phyloP scores from a whole-genome alignment of 305 asterid genomes.

The Solanum hybrid region DNA sequence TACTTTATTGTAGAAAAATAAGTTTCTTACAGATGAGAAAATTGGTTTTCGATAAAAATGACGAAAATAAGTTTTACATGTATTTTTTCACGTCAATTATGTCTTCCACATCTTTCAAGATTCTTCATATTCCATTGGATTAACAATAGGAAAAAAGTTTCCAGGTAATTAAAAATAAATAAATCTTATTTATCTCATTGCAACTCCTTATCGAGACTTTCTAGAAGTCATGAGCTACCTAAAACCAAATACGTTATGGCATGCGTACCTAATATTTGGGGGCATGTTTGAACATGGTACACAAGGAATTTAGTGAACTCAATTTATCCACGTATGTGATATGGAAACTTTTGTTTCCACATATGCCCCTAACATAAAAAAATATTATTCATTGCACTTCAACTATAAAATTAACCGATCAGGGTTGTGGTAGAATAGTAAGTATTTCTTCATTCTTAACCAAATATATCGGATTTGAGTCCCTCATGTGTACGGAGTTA shows the following conservation, averaged over 20 bases:
- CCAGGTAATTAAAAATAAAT: background rate
- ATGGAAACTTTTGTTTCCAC: background rate
- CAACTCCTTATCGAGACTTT: background rate
- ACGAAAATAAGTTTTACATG: background rate
- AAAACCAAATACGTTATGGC: background rate
- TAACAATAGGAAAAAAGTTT: background rate
- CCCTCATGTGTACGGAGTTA: too few relatives aligned
- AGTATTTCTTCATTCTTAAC: fast-evolving
- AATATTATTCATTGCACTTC: too few relatives aligned
- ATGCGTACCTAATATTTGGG: background rate
- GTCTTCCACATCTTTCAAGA: background rate
- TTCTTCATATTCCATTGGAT: background rate
- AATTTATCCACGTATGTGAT: background rate
- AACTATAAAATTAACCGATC: too few relatives aligned
- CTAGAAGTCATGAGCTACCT: background rate
- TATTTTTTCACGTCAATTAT: background rate
- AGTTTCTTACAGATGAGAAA: too few relatives aligned
- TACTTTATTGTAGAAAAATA: background rate
- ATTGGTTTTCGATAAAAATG: background rate
- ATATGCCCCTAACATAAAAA: background rate
- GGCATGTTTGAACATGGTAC: background rate
- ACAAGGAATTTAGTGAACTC: background rate
- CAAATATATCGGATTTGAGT: fast-evolving
- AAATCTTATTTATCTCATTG: background rate
- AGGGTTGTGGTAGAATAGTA: background rate